Base-by-base conservation (phyloP, 768 basidiomycete species). In the Naganishia antarctica region DNA sequence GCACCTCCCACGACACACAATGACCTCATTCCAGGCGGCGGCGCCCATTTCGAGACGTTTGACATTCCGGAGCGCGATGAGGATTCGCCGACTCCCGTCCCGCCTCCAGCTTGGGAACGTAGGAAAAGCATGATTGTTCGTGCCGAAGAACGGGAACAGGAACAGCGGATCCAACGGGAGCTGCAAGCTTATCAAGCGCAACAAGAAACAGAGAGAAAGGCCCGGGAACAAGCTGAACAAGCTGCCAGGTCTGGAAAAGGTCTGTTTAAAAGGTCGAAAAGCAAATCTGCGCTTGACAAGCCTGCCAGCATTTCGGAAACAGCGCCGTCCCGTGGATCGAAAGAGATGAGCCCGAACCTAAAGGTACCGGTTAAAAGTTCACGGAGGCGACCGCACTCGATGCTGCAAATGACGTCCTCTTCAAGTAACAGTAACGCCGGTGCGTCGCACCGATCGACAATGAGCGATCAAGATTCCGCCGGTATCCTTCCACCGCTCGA, bases 51-150 rank as follows among this genome's bases (percentile, higher is more conserved):
- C 23, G 34, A 57, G n/a, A 51, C 50, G 29, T 51, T 51, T 40
- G 53, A 40, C 37, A 49, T 40, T 9, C 61, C 47, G 2, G 44
- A 47, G 32, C 34, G 45, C 1, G 61, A 62, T 21, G 61, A 47
- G 32, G 47, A 40, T 11, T 45, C 44, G 25, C 43, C 41, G 4
- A 21, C 41, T 43, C 70, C 70, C 4, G 71, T 66, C 2, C 71
- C 72, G 16, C 72, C 73, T 41, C 72, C 73, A 9, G 73, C 70
- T 13, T 76, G 75, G 75, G 71, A 73, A 58, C 67, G 75, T 26
- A 64, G 75, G 34, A 63, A 29, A 40, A 57, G 50, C 26, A 50
- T 51, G 62, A 43, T 63, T n/a, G 62, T 63, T 13, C 48, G 41
- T 32, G 49, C 49, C 6, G 50, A 51, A 63, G 40, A 47, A 57